Evolutionary conservation across 1,284 basidiomycete species (phyloP).

Genomic region (Cutaneotrichosporon daszewskae): DNA sequence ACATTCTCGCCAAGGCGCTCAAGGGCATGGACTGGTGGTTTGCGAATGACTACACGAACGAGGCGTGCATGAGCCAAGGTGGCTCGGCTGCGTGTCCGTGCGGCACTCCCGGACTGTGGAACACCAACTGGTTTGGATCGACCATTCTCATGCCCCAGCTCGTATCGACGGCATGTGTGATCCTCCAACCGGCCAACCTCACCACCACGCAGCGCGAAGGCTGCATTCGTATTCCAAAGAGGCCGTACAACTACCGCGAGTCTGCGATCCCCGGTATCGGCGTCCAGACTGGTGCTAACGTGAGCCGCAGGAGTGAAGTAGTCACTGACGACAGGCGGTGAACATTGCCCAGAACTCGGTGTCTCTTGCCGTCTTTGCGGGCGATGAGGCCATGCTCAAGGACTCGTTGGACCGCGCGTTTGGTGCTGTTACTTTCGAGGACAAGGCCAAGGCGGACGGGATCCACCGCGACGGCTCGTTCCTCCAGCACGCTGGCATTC

Average conservation of each 20-base stretch:
- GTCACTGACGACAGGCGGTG: constrained; percentile 7
- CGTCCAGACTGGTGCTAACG: constrained; percentile 58
- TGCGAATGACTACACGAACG: constrained; percentile 54
- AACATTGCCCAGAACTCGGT: constrained; percentile 28
- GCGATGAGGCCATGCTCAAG: constrained; percentile 16
- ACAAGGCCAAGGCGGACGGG: constrained; percentile 51
- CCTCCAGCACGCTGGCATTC: constrained; percentile 57
- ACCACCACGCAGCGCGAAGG: constrained; percentile 48
- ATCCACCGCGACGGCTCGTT: constrained; percentile 62
- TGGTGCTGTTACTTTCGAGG: constrained; percentile 6
- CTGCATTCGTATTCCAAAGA: constrained; percentile 54
- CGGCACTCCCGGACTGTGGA: constrained; percentile 54
- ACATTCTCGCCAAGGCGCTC: constrained; percentile 50
- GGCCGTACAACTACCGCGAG: constrained; percentile 55
- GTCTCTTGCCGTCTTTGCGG: constrained; percentile 21
- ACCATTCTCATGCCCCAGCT: constrained; percentile 58
- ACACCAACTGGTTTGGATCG: constrained; percentile 65
- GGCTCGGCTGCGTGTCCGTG: constrained; percentile 44
- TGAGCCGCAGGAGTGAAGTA: not conserved
- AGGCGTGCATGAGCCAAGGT: constrained; percentile 55
- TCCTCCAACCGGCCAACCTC: constrained; percentile 52
- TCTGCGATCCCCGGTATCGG: constrained; percentile 51
- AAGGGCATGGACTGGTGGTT: constrained; percentile 63
- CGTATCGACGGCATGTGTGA: constrained; percentile 56
- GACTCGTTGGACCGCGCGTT: constrained; percentile 19